phyloP scores from a whole-genome alignment of 345 rosid species.

The Angophora floribunda region DNA sequence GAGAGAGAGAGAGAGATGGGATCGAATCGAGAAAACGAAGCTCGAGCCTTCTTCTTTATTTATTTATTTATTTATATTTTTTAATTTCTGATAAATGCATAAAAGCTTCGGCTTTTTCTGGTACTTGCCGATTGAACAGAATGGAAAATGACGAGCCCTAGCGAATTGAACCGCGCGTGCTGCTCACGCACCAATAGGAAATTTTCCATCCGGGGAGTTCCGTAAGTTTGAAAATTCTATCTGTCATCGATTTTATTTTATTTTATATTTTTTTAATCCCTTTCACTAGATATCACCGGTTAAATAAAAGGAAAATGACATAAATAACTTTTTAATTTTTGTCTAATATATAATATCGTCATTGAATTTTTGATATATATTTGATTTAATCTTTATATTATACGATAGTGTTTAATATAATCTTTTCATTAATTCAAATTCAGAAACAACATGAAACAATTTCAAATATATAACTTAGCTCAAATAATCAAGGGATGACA shows the following conservation, averaged over 20 bases:
- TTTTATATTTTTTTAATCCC: neutral
- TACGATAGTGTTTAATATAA: accelerated
- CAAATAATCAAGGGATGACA: no score
- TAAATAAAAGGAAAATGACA: neutral
- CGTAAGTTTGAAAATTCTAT: neutral
- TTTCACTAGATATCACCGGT: neutral
- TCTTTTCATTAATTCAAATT: accelerated
- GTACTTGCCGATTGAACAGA: neutral
- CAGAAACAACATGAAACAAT: accelerated
- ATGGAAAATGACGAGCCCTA: neutral
- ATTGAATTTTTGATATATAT: neutral
- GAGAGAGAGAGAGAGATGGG: neutral
- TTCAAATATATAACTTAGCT: no score
- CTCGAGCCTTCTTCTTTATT: neutral
- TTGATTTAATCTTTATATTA: accelerated
- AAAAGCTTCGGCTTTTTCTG: neutral
- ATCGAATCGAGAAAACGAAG: neutral
- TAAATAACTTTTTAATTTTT: accelerated
- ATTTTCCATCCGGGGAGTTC: neutral
- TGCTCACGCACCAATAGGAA: neutral
- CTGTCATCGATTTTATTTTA: neutral
- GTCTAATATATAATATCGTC: accelerated
- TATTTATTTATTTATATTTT: neutral
- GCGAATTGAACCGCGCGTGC: neutral
- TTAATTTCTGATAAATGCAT: neutral